Evolutionary conservation across 2,329 filamentous ascomycete species (phyloP), one percentile per base, ranked within the genome.

Genomic region (Botryotinia narcissicola): DNA sequence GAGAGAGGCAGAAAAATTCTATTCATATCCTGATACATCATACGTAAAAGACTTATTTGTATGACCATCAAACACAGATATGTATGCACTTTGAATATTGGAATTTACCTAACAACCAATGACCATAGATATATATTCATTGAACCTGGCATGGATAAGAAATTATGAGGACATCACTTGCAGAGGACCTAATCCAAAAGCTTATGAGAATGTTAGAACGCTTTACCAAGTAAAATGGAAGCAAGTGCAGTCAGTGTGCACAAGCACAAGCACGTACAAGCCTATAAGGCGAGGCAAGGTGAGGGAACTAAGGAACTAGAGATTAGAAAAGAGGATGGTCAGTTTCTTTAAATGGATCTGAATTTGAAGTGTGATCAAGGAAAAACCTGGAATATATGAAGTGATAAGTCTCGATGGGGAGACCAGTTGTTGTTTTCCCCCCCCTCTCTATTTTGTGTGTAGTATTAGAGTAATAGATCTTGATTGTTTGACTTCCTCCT

Each of bases 151-250:
- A 29, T n/a, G 61, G 61, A 63, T 32, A 29, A 22, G 61, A 32
- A 40, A 29, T 44, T 42, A 32, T 44, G 61, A 63, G 61, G 61
- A 63, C 20, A 63, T 63, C 61, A 63, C 40, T 44, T 63, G 61
- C 61, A 44, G 61, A 44, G 5, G 3, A 12, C 48, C 48, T 51
- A 37, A 63, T 29, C 48, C 25, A 42, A 44, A 63, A 44, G 61
- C 61, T 61, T 61, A 37, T 22, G 32, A 35, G 29, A 29, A 35
- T 32, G 57, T 32, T 18, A 60, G 29, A 29, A 35, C 32, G 51
- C 51, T 29, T 54, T n/a, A n/a, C 51, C 51, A 54, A 54, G 51
- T 16, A 29, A 54, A 29, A 54, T 54, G 51, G 25, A 54, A 54
- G 51, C 7, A 54, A 29, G 51, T 29, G 46, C 46, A 48, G 44